Evolutionary conservation across 75 land plant genomes (phyloP).

Genomic region (Picea sitchensis): DNA sequence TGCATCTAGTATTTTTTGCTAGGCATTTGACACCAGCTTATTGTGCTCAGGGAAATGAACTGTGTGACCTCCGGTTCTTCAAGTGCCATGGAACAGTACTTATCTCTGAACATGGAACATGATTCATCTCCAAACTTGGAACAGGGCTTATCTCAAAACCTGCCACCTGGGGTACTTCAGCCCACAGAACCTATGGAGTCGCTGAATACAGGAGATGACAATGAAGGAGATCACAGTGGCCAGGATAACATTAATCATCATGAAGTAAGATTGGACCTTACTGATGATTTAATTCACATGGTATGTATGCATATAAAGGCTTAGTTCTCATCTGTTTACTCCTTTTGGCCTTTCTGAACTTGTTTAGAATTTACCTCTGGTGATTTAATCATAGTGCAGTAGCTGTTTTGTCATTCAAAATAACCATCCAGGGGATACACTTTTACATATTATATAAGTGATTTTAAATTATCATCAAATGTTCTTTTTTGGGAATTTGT

Average conservation of each 20-base stretch:
- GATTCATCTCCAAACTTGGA: not conserved
- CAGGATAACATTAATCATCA: constrained; percentile 20
- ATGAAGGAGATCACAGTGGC: constrained; percentile 13
- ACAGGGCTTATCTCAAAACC: not conserved
- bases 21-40: no score
- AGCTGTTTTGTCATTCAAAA: no score
- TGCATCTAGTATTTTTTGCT: no score
- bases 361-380: no score
- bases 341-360: not conserved
- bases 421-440: not conserved
- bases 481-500: not conserved
- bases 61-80: not conserved
- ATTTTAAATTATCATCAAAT: not conserved
- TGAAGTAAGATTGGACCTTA: constrained; percentile 73
- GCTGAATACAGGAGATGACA: constrained; percentile 15
- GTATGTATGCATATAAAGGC: constrained; percentile 29
- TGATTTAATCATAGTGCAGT: no score
- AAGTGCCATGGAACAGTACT: not conserved
- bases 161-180: not conserved
- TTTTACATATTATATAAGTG: constrained; percentile 3
- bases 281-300: constrained; percentile 94
- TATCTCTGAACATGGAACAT: not conserved
- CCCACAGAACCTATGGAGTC: constrained; percentile 9
- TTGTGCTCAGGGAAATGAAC: no score
- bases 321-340: not conserved